Base-by-base conservation (phyloP, 2,329 filamentous ascomycete genomes). In the Fusarium tanahbumbuense region DNA sequence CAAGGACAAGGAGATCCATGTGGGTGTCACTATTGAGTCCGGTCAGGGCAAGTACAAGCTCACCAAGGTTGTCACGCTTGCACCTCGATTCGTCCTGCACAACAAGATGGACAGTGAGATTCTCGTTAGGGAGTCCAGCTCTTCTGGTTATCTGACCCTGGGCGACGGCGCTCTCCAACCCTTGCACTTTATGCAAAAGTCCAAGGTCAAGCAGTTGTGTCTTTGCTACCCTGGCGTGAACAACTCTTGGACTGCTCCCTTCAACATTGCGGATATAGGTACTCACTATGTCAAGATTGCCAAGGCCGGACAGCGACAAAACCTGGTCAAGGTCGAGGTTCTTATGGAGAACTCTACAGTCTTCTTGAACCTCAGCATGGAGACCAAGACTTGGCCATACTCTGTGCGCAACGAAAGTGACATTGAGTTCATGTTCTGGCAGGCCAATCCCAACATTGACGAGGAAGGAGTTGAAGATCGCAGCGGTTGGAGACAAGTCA, bases 341-440 rank as follows among this genome's bases (percentile, higher is more conserved):
- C 84, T 99, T 47, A 91, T 98, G 87, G 97, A 99, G 78, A 90
- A 93, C 67, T 93, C 95, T 1, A 98, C 95, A 2, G 91, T 99
- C 42, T 99, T 98, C 84, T 80, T 98, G 34, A 93, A 97, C 75
- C 87, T 99, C 62, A 96, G 90, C 76, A 85, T 95, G 72, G 96
- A 99, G 82, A 94, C 89, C 8, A 97, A 96, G 79, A 93, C 97
- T 77, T 99, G 96, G 96, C 96, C 96, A 0, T 99, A 96, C 82
- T 98, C 94, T 0, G 98, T 99, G 91, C 92, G 96, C 70, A 99
- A 99, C 77, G 96, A 98, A 82, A 98, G 95, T 76, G 95, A 98
- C 76, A 92, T 92, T 25, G 96, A 98, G 77, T 98, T 98, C 80
- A 91, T 95, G 50, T 99, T 99, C 83, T 97, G 92, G 84, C 96